Evolutionary conservation across 192 early-diverging fungal genomes (phyloP).

Genomic region (Podila epigama): DNA sequence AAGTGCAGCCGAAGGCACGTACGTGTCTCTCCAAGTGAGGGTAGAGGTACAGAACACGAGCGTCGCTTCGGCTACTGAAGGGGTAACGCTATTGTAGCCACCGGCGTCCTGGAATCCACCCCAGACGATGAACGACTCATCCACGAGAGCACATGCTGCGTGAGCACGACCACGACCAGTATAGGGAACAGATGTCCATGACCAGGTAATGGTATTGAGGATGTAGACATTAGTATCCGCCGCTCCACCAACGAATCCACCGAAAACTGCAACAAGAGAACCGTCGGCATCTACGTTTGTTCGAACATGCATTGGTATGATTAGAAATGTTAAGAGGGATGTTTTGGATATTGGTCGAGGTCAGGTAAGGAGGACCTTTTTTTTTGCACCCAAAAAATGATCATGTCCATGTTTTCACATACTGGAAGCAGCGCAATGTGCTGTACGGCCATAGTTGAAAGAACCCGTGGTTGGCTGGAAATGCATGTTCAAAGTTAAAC

Average conservation of each 20-base stretch:
- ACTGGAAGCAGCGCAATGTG: constrained; percentile 33
- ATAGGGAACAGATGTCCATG: constrained; percentile 13
- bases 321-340: too few relatives aligned
- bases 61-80: not conserved
- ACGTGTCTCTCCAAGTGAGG: constrained; percentile 9
- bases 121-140: constrained; percentile 33
- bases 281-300: constrained; percentile 43
- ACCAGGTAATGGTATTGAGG: constrained; percentile 22
- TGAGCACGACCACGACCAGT: constrained; percentile 8
- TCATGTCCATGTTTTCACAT: too few relatives aligned
- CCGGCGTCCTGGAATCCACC: constrained; percentile 20
- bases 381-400: too few relatives aligned
- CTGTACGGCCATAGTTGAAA: not conserved
- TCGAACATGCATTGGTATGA: too few relatives aligned
- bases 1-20: constrained; percentile 10
- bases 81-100: not conserved
- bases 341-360: too few relatives aligned
- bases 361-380: too few relatives aligned
- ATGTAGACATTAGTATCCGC: constrained; percentile 29
- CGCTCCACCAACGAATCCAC: constrained; percentile 1
- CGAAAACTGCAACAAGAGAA: constrained; percentile 23
- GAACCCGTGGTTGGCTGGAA: constrained; percentile 15
- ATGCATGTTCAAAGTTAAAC: too few relatives aligned
- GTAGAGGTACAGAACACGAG: constrained; percentile 3
- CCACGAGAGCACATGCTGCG: constrained; percentile 15